Base-by-base conservation (phyloP, 2,329 filamentous ascomycete genomes). In the Thermothelomyces thermophilus region DNA sequence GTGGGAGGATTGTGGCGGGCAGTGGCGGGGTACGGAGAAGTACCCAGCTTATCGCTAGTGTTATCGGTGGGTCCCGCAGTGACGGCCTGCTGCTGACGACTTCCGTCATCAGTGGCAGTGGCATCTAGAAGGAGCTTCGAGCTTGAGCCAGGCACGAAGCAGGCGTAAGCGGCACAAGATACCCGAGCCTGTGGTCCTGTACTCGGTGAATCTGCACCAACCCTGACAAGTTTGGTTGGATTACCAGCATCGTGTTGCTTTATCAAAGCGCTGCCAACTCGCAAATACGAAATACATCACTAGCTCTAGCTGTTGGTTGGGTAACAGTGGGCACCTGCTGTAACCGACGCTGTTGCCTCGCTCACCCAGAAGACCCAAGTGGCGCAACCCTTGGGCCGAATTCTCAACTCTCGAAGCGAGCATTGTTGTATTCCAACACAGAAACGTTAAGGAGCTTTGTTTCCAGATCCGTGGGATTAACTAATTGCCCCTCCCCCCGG, bases 261-360 rank as follows among this genome's bases (percentile, higher is more conserved):
- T 26, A 26, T 26, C 5, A 26, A 9, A 26, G 9, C 24, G 24
- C 24, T 26, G 24, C 24, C 24, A 26, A 26, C n/a, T n/a, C n/a
- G n/a, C n/a, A n/a, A n/a, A n/a, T n/a, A n/a, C n/a, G n/a, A n/a
- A n/a, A 14, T 7, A 16, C 34, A 20, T 17, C 34, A n/a, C 16
- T 11, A 36, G n/a, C 9, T 31, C 8, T 14, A 37, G 20, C 35
- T 14, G 17, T 36, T 37, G 19, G 35, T 11, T 22, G 35, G 5
- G 35, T 22, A 2, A 19, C 24, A 19, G 17, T 19, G n/a, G 35
- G 17, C 35, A 36, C 33, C 6, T 16, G 10, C 35, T 9, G 35
- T 3, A 20, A 36, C 33, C 5, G 11, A 37, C 33, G 33, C 33
- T 37, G 49, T 31, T 51, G 43, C 49, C 49, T 51, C 43, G 49